Conservation (phyloP, 768 basidiomycete species). For the Tulasnella sp. region DNA sequence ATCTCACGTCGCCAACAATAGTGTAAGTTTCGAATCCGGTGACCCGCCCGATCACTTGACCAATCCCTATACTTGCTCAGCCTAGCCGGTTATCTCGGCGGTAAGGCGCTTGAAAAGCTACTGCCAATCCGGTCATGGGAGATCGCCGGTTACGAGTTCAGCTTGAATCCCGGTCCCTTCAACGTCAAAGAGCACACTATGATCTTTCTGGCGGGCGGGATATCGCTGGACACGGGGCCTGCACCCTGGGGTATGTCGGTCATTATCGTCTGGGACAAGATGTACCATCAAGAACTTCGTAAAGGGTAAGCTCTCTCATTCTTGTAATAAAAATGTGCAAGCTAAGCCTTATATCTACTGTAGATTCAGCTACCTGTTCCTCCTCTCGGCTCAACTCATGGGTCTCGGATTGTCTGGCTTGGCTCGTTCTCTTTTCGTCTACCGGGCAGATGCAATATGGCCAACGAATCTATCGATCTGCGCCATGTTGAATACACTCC, state of each 20-base stretch:
- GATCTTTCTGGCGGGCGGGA: conserved; percentile 88
- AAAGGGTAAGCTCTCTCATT: conserved; percentile 48
- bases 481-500: conserved; percentile 90
- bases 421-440: conserved; percentile 85
- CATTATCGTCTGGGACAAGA: conserved; percentile 73
- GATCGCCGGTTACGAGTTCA: conserved; percentile 59
- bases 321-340: not conserved
- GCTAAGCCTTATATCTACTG: not conserved
- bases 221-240: conserved; percentile 34
- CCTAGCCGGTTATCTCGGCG: conserved; percentile 82
- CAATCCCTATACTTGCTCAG: conserved; percentile 30
- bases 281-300: conserved; percentile 61
- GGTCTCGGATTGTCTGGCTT: conserved; percentile 92
- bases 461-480: conserved; percentile 90
- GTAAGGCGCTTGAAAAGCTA: conserved; percentile 77
- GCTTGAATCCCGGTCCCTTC: conserved; percentile 91
- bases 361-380: conserved; percentile 66
- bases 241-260: conserved; percentile 71
- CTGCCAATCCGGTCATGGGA: conserved; percentile 68
- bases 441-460: conserved; percentile 99
- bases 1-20: conserved; percentile 74
- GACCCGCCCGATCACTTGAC: not conserved
- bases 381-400: conserved; percentile 85
- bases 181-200: conserved; percentile 94
- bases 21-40: conserved; percentile 42